phyloP scores from a whole-genome alignment of 257 asterid genomes.

The Capsicum baccatum region DNA sequence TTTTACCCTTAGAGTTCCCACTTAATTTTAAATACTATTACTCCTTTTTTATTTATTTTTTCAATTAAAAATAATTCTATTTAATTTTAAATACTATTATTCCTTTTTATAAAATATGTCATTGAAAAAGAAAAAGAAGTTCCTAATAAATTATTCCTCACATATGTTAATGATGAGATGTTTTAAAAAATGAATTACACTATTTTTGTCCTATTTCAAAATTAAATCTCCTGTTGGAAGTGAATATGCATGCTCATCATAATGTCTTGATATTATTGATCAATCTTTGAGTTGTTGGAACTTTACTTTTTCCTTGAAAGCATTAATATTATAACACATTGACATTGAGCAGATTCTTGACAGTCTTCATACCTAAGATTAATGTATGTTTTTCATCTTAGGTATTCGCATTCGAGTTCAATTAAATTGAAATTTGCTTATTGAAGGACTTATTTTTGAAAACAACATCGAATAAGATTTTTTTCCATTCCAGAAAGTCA shows the following conservation, averaged over 20 bases:
- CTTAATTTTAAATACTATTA: no score
- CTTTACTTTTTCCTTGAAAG: not conserved
- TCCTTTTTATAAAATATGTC: not conserved
- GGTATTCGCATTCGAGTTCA: no score
- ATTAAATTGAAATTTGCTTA: no score
- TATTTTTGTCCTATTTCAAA: constrained; percentile 1
- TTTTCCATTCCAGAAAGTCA: no score
- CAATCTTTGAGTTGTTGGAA: not conserved
- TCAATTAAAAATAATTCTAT: no score
- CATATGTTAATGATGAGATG: not conserved
- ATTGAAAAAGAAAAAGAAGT: not conserved
- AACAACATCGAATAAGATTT: no score
- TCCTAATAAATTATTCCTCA: not conserved
- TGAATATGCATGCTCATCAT: constrained; percentile 12
- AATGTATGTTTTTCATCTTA: not conserved
- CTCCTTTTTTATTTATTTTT: no score
- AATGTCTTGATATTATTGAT: not conserved
- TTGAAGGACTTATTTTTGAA: no score
- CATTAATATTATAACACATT: not conserved
- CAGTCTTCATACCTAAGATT: not conserved
- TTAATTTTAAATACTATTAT: no score
- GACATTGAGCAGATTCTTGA: not conserved
- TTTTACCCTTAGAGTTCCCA: no score
- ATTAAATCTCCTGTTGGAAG: not conserved
- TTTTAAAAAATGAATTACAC: not conserved